These are phyloP conservation scores for Fusarium nodosum DNA, from an alignment of 2,329 filamentous ascomycete species.

Conservation along the genomic window DNA sequence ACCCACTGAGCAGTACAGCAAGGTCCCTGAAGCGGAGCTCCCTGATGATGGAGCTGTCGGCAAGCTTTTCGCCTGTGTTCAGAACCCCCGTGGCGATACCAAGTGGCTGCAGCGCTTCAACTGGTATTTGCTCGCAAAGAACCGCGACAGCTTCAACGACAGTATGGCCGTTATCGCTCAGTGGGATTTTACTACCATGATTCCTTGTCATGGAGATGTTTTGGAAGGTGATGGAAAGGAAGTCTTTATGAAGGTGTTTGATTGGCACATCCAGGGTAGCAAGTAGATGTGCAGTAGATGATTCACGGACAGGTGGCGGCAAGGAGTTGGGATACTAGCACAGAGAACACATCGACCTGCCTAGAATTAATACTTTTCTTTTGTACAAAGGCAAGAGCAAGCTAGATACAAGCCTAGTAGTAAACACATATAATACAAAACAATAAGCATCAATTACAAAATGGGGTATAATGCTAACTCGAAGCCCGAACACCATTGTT, in stretches of 20 bases:
- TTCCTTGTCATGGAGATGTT: slow-evolving; percentile 95
- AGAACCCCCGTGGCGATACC: slow-evolving; percentile 74
- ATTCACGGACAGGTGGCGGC: slow-evolving; percentile 6
- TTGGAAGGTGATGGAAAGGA: slow-evolving; percentile 81
- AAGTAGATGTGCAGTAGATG: slow-evolving; percentile 26
- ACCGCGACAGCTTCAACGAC: slow-evolving; percentile 77
- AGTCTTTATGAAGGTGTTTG: slow-evolving; percentile 81
- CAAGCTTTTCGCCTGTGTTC: slow-evolving; percentile 64
- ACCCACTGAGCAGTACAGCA: slow-evolving; percentile 87
- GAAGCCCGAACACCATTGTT: slow-evolving; percentile 6
- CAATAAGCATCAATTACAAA: not conserved
- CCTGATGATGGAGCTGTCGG: slow-evolving; percentile 56
- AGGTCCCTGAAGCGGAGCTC: slow-evolving; percentile 60
- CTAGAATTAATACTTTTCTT: not conserved
- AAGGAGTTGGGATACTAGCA: slow-evolving; percentile 9
- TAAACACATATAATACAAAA: slow-evolving; percentile 1
- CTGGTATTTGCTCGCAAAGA: slow-evolving; percentile 79
- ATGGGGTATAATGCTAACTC: slow-evolving; percentile 26
- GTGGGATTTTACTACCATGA: slow-evolving; percentile 88
- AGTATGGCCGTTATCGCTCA: slow-evolving; percentile 76
- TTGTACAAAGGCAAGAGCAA: not conserved
- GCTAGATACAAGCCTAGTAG: not conserved
- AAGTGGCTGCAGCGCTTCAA: slow-evolving; percentile 83
- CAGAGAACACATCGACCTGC: not conserved
- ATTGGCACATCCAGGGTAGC: slow-evolving; percentile 78